Evolutionary conservation across 2,329 filamentous ascomycete species (phyloP), one percentile per base, ranked within the genome.

Genomic region (Sporothrix euskadiensis): DNA sequence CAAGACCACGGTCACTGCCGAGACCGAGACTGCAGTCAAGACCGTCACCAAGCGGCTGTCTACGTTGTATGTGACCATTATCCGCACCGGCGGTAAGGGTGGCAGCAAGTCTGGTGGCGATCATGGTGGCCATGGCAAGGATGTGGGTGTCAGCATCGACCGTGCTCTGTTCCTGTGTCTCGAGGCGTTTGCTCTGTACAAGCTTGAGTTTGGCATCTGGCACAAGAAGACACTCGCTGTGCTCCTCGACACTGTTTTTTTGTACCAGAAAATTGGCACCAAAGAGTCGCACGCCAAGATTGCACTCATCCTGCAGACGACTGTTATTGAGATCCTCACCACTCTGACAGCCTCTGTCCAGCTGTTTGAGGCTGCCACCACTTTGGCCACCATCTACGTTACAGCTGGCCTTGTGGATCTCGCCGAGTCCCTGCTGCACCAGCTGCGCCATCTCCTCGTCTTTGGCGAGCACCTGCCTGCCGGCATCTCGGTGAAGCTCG

Each of bases 31-130:
- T 0, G 82, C 82, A 1, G 76, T 85, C 14, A 81, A 81, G 26
- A 84, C 81, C 0, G 82, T 87, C 76, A 87, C 85, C 78, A 85
- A 83, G 75, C 83, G 84, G 9, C 80, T 87, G 32, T 84, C 85
- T 1, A 84, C 82, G 77, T 76, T 87, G 22, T 87, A 87, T 71
- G 77, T 84, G 52, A 82, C 78, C 30, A 78, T 83, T 54, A 79
- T 83, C 63, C 82, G 82, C 10, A 81, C 81, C 6, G 81, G 81
- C 12, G 80, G 80, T 49, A 79, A 80, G 0, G 79, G 41, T 32
- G 71, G 71, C 44, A 47, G 80, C 0, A 80, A 79, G 1, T 81
- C 81, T 2, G 69, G 69, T 16, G 79, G 19, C 41, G 79, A 12
- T 41, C 12, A n/a, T 79, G 49, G 22, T 54, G n/a, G 52, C 52